Percentiles rank a stretch among this genome's conserved stretches.
Evolutionary conservation across 768 basidiomycete genomes (phyloP).

Genomic region (Suillus alpinus): DNA sequence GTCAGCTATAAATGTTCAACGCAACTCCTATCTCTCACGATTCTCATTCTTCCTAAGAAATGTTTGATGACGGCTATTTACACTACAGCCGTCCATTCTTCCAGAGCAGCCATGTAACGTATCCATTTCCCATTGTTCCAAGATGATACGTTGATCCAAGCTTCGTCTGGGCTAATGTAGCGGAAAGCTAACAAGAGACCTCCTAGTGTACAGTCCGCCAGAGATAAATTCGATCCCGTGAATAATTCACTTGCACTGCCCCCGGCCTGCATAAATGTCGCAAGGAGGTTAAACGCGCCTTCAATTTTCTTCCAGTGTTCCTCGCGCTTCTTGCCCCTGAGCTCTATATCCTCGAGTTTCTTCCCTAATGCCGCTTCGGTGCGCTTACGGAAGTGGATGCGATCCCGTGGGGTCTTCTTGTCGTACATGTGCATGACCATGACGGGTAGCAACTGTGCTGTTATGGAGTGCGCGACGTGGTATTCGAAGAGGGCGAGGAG

Average conservation of each 20-base stretch:
- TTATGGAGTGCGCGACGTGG: conserved; percentile 15
- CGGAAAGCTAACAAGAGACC: conserved; percentile 22
- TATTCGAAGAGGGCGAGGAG: conserved; percentile 24
- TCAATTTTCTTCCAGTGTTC: conserved; percentile 22
- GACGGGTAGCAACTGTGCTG: conserved; percentile 15
- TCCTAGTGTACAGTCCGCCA: conserved; percentile 27
- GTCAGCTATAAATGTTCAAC: neutral
- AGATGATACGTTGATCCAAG: conserved; percentile 19
- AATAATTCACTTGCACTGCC: conserved; percentile 14
- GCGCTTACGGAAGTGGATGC: conserved; percentile 17
- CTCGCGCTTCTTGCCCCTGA: conserved; percentile 20
- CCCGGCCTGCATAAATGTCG: conserved; percentile 3
- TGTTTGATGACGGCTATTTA: neutral
- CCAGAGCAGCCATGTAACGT: conserved; percentile 17
- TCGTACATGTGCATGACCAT: conserved; percentile 20
- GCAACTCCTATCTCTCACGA: neutral
- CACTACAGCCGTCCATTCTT: conserved; percentile 15
- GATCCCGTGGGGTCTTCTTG: conserved; percentile 17
- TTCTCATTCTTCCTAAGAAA: neutral
- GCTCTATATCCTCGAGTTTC: conserved; percentile 11
- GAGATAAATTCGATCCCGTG: conserved; percentile 18
- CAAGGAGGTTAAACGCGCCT: conserved; percentile 11
- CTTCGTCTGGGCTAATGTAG: conserved; percentile 25
- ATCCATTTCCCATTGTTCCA: conserved; percentile 30
- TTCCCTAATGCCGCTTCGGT: conserved; percentile 13